phyloP scores from a whole-genome alignment of 2,329 filamentous ascomycete species.

The Fusarium sp. region DNA sequence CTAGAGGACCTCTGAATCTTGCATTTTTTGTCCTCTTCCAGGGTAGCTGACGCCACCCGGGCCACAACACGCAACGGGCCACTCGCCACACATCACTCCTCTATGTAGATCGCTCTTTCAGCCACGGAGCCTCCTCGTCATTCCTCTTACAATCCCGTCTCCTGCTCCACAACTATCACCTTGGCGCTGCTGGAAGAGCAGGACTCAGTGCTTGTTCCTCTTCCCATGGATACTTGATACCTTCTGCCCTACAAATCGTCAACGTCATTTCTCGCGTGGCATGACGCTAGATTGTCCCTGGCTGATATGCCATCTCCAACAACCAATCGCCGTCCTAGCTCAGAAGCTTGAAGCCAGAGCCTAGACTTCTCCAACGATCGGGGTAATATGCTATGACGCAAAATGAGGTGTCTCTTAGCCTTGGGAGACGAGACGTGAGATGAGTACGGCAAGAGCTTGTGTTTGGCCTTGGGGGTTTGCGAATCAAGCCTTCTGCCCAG shows the following conservation, averaged over 20 bases:
- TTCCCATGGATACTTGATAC: background rate
- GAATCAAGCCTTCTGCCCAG: constrained; percentile 15
- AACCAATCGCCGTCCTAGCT: constrained; percentile 21
- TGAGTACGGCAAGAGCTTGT: constrained; percentile 11
- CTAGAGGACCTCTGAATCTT: constrained; percentile 3
- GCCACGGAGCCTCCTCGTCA: constrained; percentile 40
- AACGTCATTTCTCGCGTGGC: constrained; percentile 41
- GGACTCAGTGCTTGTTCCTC: constrained; percentile 13
- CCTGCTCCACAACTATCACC: constrained; percentile 34
- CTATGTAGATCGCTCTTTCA: constrained; percentile 23
- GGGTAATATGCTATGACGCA: constrained; percentile 43
- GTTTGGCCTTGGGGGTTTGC: constrained; percentile 4
- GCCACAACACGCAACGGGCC: constrained; percentile 20
- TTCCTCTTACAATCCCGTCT: constrained; percentile 13
- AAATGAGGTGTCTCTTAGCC: constrained; percentile 36
- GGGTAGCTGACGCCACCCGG: constrained; percentile 32
- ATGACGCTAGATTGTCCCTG: constrained; percentile 41
- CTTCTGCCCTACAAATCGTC: constrained; percentile 35
- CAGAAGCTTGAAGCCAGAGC: constrained; percentile 7
- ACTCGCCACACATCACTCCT: constrained; percentile 32
- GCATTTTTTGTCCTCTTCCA: constrained; percentile 12
- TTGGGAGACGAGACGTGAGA: background rate
- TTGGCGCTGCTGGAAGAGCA: constrained; percentile 36
- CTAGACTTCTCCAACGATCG: constrained; percentile 24
- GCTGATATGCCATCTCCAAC: constrained; percentile 15